A percentile compares a stretch with the other conserved stretches of the same genome.
phyloP scores from a whole-genome alignment of 2,329 filamentous ascomycete species.

The Ophioceras dolichostomum region DNA sequence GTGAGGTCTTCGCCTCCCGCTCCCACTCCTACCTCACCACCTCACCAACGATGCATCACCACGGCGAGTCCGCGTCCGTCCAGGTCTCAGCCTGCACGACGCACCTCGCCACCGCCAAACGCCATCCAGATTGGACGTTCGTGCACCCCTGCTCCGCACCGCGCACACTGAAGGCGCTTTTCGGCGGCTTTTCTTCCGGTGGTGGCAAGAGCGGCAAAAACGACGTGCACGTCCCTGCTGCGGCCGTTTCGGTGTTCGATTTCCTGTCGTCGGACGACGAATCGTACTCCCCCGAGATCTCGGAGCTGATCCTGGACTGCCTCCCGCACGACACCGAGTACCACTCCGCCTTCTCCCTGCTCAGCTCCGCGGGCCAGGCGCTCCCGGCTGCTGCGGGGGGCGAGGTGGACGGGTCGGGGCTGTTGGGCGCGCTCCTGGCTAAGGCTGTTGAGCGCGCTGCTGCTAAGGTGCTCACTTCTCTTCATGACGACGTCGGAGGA shows the following conservation, averaged over 20 bases:
- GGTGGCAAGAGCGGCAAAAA: slow-evolving; percentile 10
- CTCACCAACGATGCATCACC: no score
- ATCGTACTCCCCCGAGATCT: slow-evolving; percentile 16
- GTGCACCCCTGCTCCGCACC: slow-evolving; percentile 15
- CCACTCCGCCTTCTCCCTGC: slow-evolving; percentile 8
- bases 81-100: not conserved
- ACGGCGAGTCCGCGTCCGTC: no score
- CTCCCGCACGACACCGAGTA: slow-evolving; percentile 17
- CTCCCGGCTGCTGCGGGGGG: no score
- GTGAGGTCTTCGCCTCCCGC: slow-evolving; percentile 8
- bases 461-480: not conserved
- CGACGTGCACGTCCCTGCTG: no score
- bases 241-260: slow-evolving; percentile 16
- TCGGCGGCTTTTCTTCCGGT: not conserved
- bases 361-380: not conserved
- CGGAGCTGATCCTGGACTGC: slow-evolving; percentile 10
- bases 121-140: not conserved
- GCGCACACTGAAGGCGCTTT: slow-evolving; percentile 16
- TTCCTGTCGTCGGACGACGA: no score
- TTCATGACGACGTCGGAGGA: not conserved
- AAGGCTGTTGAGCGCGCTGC: not conserved
- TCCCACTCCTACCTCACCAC: no score
- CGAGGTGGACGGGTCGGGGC: not conserved
- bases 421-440: not conserved
- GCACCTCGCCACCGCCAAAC: no score